Conservation (phyloP, 139 green algal species). For the Chlorella ohadii region DNA sequence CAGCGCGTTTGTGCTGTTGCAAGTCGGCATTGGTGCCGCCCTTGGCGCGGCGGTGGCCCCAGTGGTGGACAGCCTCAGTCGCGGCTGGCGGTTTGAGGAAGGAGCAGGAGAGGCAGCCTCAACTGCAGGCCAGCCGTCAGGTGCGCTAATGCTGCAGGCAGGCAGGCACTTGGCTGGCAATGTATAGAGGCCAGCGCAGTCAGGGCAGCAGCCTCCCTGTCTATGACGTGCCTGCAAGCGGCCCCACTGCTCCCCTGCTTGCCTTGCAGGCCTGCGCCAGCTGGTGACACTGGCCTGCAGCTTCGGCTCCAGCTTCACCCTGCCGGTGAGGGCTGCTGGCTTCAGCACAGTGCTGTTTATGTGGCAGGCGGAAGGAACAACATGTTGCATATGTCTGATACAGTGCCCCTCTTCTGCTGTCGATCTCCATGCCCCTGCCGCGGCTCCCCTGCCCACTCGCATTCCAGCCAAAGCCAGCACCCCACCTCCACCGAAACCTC, state of each 20-base stretch:
- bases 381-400: too few relatives aligned
- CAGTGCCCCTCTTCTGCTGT: too few relatives aligned
- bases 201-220: too few relatives aligned
- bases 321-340: constrained; percentile 31
- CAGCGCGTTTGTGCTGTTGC: not conserved
- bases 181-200: too few relatives aligned
- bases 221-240: too few relatives aligned
- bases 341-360: too few relatives aligned
- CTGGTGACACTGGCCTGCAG: constrained; percentile 55
- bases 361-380: too few relatives aligned
- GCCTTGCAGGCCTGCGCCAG: constrained; percentile 29
- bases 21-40: constrained; percentile 16
- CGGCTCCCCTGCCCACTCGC: too few relatives aligned
- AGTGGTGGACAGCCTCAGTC: constrained; percentile 13
- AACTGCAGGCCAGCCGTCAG: not conserved
- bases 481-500: too few relatives aligned
- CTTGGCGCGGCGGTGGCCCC: constrained; percentile 14
- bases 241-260: not conserved
- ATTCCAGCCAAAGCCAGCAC: too few relatives aligned
- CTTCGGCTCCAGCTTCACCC: constrained; percentile 72
- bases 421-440: too few relatives aligned
- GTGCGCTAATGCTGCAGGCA: not conserved
- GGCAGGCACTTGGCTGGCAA: too few relatives aligned
- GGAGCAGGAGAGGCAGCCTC: not conserved
- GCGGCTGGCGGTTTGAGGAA: not conserved